Percentiles rank a stretch among this genome's conserved stretches.
Conservation (phyloP, 495 filamentous ascomycete genomes). For the Penicillium turbatum region DNA sequence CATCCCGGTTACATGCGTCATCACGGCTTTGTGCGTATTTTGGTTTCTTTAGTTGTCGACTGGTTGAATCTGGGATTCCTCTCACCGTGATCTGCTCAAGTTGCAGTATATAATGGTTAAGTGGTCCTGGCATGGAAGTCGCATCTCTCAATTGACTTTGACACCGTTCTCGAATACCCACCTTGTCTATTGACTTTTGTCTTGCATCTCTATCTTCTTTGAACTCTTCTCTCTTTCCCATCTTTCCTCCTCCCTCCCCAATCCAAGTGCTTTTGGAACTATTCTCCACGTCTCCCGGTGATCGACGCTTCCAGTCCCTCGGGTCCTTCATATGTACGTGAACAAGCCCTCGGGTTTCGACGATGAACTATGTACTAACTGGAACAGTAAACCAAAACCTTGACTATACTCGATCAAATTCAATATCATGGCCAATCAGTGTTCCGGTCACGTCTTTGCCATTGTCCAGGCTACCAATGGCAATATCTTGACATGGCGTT, state of each 20-base stretch:
- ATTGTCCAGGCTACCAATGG: conserved; percentile 47
- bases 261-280: conserved; percentile 5
- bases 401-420: not conserved
- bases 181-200: not conserved
- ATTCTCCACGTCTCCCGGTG: conserved; percentile 12
- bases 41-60: conserved; percentile 10
- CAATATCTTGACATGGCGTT: conserved; percentile 48
- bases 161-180: not conserved
- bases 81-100: conserved; percentile 5
- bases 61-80: conserved; percentile 10
- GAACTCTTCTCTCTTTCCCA: not conserved
- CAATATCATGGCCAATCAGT: conserved; percentile 42
- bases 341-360: conserved; percentile 12
- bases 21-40: conserved; percentile 16
- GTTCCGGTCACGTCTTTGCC: conserved; percentile 43
- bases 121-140: not conserved
- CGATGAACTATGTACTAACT: not conserved
- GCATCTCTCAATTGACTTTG: conserved; percentile 2
- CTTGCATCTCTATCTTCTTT: not conserved
- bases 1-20: conserved; percentile 19
- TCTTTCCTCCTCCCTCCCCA: not conserved
- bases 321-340: conserved; percentile 22
- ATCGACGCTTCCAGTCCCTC: conserved; percentile 27
- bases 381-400: not conserved
- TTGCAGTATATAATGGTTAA: conserved; percentile 20